Base-by-base conservation (phyloP, 208 protist genomes). In the Leishmania gerbilli region DNA sequence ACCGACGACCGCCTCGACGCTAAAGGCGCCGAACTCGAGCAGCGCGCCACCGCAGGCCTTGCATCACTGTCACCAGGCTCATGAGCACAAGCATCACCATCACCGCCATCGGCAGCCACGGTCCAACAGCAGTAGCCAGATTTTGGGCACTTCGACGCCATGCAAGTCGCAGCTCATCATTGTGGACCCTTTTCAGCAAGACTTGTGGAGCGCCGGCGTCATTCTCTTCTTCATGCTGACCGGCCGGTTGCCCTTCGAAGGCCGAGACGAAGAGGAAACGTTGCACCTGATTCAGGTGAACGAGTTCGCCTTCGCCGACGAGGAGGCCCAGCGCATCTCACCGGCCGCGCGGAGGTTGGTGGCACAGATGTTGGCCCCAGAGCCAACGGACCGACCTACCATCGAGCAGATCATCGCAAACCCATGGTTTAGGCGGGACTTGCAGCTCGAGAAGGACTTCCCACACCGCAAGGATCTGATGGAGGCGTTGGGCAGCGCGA, bases 241-340 rank as follows among this genome's bases (percentile, higher is more conserved):
- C 17, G 99, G 99, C 8, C 90, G 92, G 19, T 91, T 99, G 7
- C 99, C 99, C 27, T 99, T 99, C 80, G 98, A 96, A 69, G 95
- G 92, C 51, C 89, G 91, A 34, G 90, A 94, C 78, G 93, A 99
- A 71, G 98, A 99, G 79, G 98, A 99, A 55, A 99, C 95, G 17
- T 88, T 98, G 64, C 88, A 98, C 65, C 91, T 98, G 21, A 97
- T 98, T 77, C 85, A 94, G 77, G 79, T 79, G 42, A 85, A 69
- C 42, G 79, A 88, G 62, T 90, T 95, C 72, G 64, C 53, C 56
- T 96, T 95, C 68, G 79, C 90, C 27, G 92, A 93, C 80, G 90
- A 95, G 34, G 96, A 96, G 86, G 69, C 88, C 40, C 34, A 77
- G 45, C 91, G 90, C 58, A 95, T 99, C 69, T 93, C 91, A 0